Evolutionary conservation across 2,329 filamentous ascomycete species (phyloP), one percentile per base, ranked within the genome.

Genomic region (Diplodia corticola): DNA sequence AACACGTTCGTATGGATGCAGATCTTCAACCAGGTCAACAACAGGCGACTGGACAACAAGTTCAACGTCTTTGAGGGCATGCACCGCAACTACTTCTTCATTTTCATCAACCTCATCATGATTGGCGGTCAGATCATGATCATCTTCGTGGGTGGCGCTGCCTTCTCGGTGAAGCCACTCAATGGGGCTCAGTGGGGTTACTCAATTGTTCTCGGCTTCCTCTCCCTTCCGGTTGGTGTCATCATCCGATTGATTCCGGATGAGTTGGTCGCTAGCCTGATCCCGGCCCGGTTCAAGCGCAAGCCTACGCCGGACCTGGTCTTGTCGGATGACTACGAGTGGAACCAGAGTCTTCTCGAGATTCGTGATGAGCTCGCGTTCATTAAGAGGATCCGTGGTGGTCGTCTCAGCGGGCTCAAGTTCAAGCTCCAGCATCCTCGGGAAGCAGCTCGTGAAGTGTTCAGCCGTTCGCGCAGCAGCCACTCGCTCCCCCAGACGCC

Each of bases 1-100:
- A 98, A 98, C 82, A 95, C 92, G 0, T 98, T 98, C 75, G 94
- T 97, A 63, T 98, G 94, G 94, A 97, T 98, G 93, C 94, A 98
- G 73, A 96, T 98, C 72, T 98, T 98, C 83, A 98, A 98, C 79
- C 91, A 96, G 75, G 91, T 96, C 86, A 98, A 98, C 82, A 97
- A 96, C 80, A 92, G 94, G 67, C 92, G 94, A 13, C 84, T 98
- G 64, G 94, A 98, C 78, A 98, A 98, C 79, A 86, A 88, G 65
- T 93, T 97, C 84, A 98, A 98, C 79, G 93, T 98, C 69, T 94
- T 98, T 68, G 94, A 97, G 75, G 92, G 92, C 64, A 86, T 98
- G 67, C 85, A 85, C 28, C 86, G 86, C 75, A 98, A 98, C 77
- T 90, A 85, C 80, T 96, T 96, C 84, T 98, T 98, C 81, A 86